Evolutionary conservation across 495 filamentous ascomycete species (phyloP).

Genomic region (Trypethelium eluteriae): DNA sequence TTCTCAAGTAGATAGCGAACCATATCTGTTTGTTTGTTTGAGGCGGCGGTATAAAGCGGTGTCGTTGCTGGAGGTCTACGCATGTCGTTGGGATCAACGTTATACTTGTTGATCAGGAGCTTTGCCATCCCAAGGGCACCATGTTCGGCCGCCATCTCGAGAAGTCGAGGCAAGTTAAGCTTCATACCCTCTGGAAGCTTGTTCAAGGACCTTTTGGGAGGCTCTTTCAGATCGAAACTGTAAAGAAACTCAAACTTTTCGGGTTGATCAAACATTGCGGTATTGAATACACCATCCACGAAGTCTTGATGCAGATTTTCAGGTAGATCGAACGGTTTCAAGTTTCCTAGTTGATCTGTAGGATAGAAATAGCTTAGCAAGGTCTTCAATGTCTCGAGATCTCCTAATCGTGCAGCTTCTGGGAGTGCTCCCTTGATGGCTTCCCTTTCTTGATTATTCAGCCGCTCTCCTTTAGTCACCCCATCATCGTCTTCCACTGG

Average conservation of each 20-base stretch:
- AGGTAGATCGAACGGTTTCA: background rate
- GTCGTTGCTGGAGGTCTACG: constrained; percentile 4
- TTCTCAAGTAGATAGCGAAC: background rate
- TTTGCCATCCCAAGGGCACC: background rate
- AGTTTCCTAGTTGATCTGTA: background rate
- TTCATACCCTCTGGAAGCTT: background rate
- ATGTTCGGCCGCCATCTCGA: background rate
- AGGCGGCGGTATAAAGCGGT: background rate
- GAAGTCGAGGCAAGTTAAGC: background rate
- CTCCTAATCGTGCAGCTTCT: background rate
- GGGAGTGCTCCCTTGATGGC: background rate
- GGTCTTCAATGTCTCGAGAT: background rate
- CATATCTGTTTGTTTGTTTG: background rate
- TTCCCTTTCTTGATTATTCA: background rate
- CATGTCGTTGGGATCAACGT: background rate
- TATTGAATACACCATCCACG: background rate
- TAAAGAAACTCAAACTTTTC: background rate
- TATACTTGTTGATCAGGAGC: background rate
- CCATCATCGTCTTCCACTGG: background rate
- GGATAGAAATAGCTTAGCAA: background rate
- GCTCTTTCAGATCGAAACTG: background rate
- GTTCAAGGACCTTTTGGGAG: background rate
- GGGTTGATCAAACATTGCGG: background rate
- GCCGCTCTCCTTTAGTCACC: background rate
- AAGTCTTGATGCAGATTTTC: background rate